Percentiles rank a stretch among this genome's conserved stretches.
Evolutionary conservation across 345 rosid genomes (phyloP).

Genomic region (Salix koriyanagi): DNA sequence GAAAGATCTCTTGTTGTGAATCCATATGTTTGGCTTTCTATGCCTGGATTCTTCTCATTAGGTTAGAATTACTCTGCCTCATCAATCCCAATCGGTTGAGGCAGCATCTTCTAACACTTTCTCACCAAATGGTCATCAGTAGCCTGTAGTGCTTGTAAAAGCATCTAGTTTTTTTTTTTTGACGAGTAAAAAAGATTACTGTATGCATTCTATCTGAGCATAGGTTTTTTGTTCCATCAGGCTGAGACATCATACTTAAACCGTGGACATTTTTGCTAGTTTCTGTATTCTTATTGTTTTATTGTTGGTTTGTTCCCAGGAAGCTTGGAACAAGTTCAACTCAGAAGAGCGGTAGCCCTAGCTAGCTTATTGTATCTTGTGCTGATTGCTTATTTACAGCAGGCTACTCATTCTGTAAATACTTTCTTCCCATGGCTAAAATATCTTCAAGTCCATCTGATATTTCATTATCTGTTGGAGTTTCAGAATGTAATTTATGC

Average conservation of each 20-base stretch:
- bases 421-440: constrained; percentile 20
- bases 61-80: background rate
- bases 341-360: constrained; percentile 73
- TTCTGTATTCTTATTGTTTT: background rate
- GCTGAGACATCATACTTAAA: background rate
- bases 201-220: background rate
- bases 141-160: background rate
- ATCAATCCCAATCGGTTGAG: background rate
- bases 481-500: constrained; percentile 7
- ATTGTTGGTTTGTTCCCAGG: constrained; percentile 45
- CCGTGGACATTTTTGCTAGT: background rate
- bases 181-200: background rate
- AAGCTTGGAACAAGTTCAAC: constrained; percentile 93
- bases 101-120: background rate
- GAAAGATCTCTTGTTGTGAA: background rate
- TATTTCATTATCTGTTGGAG: background rate
- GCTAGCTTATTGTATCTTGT: constrained; percentile 6
- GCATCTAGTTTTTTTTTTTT: background rate
- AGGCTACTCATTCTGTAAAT: constrained; percentile 20
- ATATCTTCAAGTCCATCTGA: constrained; percentile 7
- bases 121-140: background rate
- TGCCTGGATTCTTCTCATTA: background rate
- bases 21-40: background rate
- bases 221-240: background rate
- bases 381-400: constrained; percentile 5